Evolutionary conservation across 2,329 filamentous ascomycete species (phyloP), one percentile per base, ranked within the genome.

Genomic region (Plenodomus lindquistii): DNA sequence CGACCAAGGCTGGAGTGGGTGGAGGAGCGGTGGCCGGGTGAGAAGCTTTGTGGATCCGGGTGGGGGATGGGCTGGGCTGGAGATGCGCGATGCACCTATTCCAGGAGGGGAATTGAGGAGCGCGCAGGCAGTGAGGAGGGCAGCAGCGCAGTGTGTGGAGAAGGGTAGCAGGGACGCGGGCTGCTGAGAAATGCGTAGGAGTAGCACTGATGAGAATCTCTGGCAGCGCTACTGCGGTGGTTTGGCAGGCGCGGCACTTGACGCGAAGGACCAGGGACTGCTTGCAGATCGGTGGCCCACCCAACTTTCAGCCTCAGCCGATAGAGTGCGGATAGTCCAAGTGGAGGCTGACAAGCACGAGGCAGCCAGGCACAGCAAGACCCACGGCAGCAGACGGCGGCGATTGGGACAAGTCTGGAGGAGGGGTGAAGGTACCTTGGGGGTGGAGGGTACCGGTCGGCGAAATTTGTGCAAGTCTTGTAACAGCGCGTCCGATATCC

Each of bases 281-380:
- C 51, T 40, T 67, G 67, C 63, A 67, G 67, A 68, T 68, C 65
- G 54, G 61, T 38, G 66, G 61, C 64, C 66, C 66, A 68, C 62
- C 52, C 54, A 57, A 41, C 47, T 57, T 68, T 70, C 63, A 70
- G 67, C 65, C 66, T 71, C 67, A 67, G 57, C 60, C 65, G 67
- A 66, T 56, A 54, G 54, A 52, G 56, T 63, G 62, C 62, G 63
- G 64, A 65, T 55, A 55, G 59, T 48, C 62, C 65, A 68, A 67
- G 63, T 66, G 66, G 66, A 69, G 66, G 57, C 50, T 45, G 55
- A 50, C 49, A 48, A 62, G 63, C 65, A 63, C 63, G 59, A 66
- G 63, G 63, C 56, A 47, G 52, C 54, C 54, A 67, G 63, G 66
- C 50, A 66, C 64, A 60, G 27, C 50, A 40, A 59, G 55, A 57